Evolutionary conservation across 192 early-diverging fungal species (phyloP).

Genomic region (Podochytrium sp.): DNA sequence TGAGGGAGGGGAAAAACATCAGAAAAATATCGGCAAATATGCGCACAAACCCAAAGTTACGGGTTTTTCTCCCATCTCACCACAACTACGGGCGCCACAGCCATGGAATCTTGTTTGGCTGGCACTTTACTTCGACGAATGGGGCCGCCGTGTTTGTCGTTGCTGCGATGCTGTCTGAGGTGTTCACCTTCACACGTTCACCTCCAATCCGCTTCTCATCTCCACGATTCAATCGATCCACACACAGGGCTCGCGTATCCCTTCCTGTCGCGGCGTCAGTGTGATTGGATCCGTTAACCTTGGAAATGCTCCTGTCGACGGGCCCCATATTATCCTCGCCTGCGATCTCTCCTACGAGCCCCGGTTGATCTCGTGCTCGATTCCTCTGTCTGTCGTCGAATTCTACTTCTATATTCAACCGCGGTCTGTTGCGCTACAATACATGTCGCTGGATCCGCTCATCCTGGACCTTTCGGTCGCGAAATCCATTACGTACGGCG

Average conservation of each 20-base stretch:
- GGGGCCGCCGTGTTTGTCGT: neutral
- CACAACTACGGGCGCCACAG: neutral
- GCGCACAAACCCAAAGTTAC: no score
- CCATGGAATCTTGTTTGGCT: neutral
- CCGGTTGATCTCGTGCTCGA: neutral
- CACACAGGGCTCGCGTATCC: no score
- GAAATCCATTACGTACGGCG: conserved; percentile 16
- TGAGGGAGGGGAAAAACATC: no score
- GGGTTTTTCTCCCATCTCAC: neutral
- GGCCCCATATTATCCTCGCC: no score
- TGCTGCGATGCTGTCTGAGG: no score
- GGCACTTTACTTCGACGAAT: neutral
- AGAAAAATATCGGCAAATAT: no score
- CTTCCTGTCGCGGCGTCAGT: no score
- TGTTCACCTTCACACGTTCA: no score
- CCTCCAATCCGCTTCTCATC: no score
- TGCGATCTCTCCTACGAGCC: neutral
- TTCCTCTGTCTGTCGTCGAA: neutral
- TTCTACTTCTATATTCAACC: conserved; percentile 18
- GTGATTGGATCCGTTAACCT: no score
- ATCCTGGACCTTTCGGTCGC: conserved; percentile 66
- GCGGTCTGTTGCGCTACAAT: conserved; percentile 53
- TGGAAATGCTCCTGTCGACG: no score
- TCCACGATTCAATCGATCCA: no score
- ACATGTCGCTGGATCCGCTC: conserved; percentile 68